A percentile compares a stretch with the other conserved stretches of the same genome.
Conservation (phyloP, 2,329 filamentous ascomycete genomes). For the Simplicillium sp. region DNA sequence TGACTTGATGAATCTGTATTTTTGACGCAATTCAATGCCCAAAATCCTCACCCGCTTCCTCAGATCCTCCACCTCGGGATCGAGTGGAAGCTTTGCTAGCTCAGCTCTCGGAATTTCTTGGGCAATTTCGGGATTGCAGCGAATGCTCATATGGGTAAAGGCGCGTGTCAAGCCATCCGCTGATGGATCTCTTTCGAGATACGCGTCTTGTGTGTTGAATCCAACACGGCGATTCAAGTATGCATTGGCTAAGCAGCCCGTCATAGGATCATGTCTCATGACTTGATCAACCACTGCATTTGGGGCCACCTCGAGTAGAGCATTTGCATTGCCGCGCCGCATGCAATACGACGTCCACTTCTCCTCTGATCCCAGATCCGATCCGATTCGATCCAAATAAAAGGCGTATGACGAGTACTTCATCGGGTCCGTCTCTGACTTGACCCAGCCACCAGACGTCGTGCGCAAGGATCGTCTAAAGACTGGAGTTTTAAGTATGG, state of each 20-base stretch:
- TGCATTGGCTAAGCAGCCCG: slow-evolving; percentile 4
- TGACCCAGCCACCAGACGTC: slow-evolving; percentile 1
- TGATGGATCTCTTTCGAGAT: slow-evolving; percentile 3
- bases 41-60: slow-evolving; percentile 1
- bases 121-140: slow-evolving; percentile 5
- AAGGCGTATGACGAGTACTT: slow-evolving; percentile 6
- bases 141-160: slow-evolving; percentile 6
- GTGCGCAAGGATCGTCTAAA: slow-evolving; percentile 3
- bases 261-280: slow-evolving; percentile 6
- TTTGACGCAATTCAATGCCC: background rate
- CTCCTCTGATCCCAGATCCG: slow-evolving; percentile 5
- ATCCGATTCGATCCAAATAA: slow-evolving; percentile 6
- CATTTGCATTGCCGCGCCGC: slow-evolving; percentile 4
- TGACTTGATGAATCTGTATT: slow-evolving; percentile 7
- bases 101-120: slow-evolving; percentile 4
- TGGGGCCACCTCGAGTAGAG: slow-evolving; percentile 5
- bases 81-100: slow-evolving; percentile 3
- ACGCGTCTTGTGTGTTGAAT: slow-evolving; percentile 6
- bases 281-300: slow-evolving; percentile 6
- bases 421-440: slow-evolving; percentile 5
- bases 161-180: slow-evolving; percentile 3
- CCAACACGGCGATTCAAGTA: slow-evolving; percentile 4
- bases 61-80: slow-evolving; percentile 1
- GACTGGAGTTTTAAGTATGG: slow-evolving; percentile 5
- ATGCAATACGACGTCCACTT: slow-evolving; percentile 5